phyloP scores from a whole-genome alignment of 2,329 filamentous ascomycete species.

The Ophiostoma quercus region DNA sequence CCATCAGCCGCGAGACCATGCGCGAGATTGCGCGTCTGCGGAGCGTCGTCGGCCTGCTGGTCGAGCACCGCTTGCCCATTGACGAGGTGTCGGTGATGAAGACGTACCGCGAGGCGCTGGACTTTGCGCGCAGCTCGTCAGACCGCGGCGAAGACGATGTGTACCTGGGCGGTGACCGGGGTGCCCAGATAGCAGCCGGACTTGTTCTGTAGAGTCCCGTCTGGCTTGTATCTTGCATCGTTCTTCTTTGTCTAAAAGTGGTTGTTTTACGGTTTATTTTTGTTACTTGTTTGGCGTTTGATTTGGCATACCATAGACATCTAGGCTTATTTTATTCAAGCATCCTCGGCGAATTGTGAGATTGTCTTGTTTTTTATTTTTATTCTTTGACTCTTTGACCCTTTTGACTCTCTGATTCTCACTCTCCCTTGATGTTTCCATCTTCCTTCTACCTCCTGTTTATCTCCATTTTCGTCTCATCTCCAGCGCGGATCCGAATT shows the following conservation, averaged over 20 bases:
- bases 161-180: slow-evolving; percentile 55
- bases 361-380: background rate
- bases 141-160: slow-evolving; percentile 52
- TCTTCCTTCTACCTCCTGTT: background rate
- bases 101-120: slow-evolving; percentile 76
- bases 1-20: slow-evolving; percentile 69
- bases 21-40: slow-evolving; percentile 81
- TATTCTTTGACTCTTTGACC: background rate
- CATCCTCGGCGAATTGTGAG: background rate
- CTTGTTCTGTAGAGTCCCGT: slow-evolving; percentile 27
- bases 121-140: slow-evolving; percentile 58
- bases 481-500: background rate
- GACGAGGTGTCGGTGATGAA: slow-evolving; percentile 83
- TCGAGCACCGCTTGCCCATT: slow-evolving; percentile 75
- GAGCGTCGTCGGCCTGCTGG: slow-evolving; percentile 74
- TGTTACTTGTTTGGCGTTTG: slow-evolving; percentile 16
- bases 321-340: background rate
- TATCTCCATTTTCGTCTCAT: background rate
- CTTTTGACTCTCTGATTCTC: background rate
- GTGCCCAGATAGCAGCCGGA: slow-evolving; percentile 46
- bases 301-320: slow-evolving; percentile 14
- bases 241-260: background rate
- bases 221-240: background rate
- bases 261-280: background rate
- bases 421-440: background rate